Conservation (phyloP, 306 rosid genomes). For the Astragalus membranaceus region DNA sequence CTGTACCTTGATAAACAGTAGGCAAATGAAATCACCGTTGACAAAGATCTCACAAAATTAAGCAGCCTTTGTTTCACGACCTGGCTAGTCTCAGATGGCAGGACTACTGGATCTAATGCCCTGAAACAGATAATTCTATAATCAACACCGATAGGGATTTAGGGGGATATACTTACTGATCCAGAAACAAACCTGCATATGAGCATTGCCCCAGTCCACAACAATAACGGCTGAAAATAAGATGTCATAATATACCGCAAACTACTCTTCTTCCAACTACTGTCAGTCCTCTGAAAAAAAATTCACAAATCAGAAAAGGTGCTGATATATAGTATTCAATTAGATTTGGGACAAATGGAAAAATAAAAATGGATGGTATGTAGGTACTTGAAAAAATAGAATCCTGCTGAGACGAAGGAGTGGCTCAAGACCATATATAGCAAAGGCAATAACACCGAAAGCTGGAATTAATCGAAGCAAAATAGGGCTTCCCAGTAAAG, state of each 20-base stretch:
- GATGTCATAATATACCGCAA: conserved; percentile 52
- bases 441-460: conserved; percentile 77
- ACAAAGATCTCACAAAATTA: conserved; percentile 68
- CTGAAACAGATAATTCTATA: conserved; percentile 41
- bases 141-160: conserved; percentile 23
- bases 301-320: conserved; percentile 11
- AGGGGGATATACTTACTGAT: background rate
- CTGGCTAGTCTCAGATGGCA: conserved; percentile 77
- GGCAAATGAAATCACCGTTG: conserved; percentile 87
- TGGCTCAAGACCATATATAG: conserved; percentile 86
- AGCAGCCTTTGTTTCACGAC: conserved; percentile 78
- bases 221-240: conserved; percentile 79
- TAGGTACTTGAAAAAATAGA: conserved; percentile 65
- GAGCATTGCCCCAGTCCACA: conserved; percentile 83
- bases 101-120: conserved; percentile 77
- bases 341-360: conserved; percentile 10
- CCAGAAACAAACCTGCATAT: conserved; percentile 67
- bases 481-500: conserved; percentile 53
- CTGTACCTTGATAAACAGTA: conserved; percentile 79
- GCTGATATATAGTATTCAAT: conserved; percentile 9
- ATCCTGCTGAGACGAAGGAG: conserved; percentile 64
- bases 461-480: conserved; percentile 65
- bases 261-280: conserved; percentile 81
- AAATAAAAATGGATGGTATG: conserved; percentile 18
- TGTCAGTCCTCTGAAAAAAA: conserved; percentile 62